Evolutionary conservation across 768 basidiomycete species (phyloP), one percentile per base, ranked within the genome.

Genomic region (Rhizopogon sp.): DNA sequence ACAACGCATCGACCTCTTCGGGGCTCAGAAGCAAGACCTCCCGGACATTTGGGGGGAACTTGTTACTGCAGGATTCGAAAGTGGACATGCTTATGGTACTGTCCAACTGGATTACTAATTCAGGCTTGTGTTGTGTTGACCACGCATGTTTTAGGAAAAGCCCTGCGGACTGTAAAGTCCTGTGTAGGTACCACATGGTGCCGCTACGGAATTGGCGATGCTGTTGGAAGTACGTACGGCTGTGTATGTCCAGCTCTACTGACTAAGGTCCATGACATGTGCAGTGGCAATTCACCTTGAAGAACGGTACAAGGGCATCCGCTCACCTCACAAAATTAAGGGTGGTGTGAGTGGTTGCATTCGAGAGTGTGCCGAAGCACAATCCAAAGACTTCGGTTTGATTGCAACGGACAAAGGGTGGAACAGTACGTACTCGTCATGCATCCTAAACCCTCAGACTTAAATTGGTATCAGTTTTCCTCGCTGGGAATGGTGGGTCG

Each of bases 341-440:
- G 87, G 87, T 25, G 88, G 88, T 10, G 85, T 90, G 3, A 82
- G 80, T 20, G 87, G 87, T 17, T 89, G 87, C 62, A 77, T 86
- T 0, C 77, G 87, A 16, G 88, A 89, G 64, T 90, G 88, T 56
- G 88, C 87, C 0, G 88, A 89, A 66, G 87, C 88, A 2, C 88
- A 90, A 61, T 72, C 73, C 11, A 87, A 82, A 63, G 87, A 89
- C 66, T 90, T 89, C 60, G 87, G 87, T 11, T 68, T 88, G 39
- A 89, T 89, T 54, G 87, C 87, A 1, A 87, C 85, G 0, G 83
- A 82, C 68, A 88, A 89, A 67, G 87, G 87, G n/a, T 89, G 87
- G 85, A 88, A 89, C 60, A 65, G 78, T 81, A 25, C 44, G 13
- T 50, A 11, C 53, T 40, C 43, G 17, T 11, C 31, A 20, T 49